Conservation (phyloP, 805 yeast species). For the Wickerhamomyces hampshirensis region DNA sequence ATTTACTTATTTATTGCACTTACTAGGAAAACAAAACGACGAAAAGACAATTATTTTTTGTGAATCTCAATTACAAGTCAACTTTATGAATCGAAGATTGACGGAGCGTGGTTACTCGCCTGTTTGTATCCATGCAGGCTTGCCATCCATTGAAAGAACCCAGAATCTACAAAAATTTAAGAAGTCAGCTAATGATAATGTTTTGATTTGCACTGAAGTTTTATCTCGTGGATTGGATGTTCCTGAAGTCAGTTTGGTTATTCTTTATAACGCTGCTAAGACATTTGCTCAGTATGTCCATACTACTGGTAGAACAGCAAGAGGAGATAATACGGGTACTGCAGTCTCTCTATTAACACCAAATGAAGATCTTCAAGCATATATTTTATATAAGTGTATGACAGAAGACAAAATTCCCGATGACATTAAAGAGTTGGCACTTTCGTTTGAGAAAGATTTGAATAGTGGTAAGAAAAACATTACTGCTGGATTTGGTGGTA, state of each 20-base stretch:
- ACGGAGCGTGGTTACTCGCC: slow-evolving; percentile 51
- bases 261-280: slow-evolving; percentile 78
- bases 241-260: slow-evolving; percentile 73
- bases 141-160: slow-evolving; percentile 79
- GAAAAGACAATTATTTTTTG: slow-evolving; percentile 75
- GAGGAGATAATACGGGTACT: slow-evolving; percentile 71
- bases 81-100: slow-evolving; percentile 53
- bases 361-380: slow-evolving; percentile 63
- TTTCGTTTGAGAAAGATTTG: slow-evolving; percentile 52
- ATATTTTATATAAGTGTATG: slow-evolving; percentile 42
- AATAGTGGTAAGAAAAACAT: slow-evolving; percentile 61
- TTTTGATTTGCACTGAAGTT: slow-evolving; percentile 86
- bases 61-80: slow-evolving; percentile 86
- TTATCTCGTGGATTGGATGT: slow-evolving; percentile 96
- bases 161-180: slow-evolving; percentile 68
- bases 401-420: slow-evolving; percentile 53
- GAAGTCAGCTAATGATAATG: slow-evolving; percentile 37
- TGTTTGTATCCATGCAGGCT: slow-evolving; percentile 85
- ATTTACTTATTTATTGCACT: slow-evolving; percentile 46
- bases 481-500: slow-evolving; percentile 87
- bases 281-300: slow-evolving; percentile 96
- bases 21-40: slow-evolving; percentile 42
- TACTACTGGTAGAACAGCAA: slow-evolving; percentile 92
- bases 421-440: slow-evolving; percentile 45
- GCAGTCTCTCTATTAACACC: slow-evolving; percentile 70